These are phyloP conservation scores for Fragosphaeria purpurea DNA, from an alignment of 2,329 filamentous ascomycete species.

Conservation along the genomic window DNA sequence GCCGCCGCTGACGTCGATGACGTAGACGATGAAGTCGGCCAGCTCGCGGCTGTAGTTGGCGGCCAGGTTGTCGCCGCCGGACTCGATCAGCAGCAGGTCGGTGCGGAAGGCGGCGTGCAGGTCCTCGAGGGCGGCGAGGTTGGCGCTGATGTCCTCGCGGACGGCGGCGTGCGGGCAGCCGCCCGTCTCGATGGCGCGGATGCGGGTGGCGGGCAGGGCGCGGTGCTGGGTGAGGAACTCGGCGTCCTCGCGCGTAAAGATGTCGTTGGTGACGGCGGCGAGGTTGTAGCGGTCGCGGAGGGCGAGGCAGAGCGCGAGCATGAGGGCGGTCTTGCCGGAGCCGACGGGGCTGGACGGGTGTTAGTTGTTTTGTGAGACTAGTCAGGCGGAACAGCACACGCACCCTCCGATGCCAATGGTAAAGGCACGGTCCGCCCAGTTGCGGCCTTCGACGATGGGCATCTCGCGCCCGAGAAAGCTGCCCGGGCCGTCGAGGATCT, in stretches of 20 bases:
- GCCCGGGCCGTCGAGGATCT: constrained; percentile 88
- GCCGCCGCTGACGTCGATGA: constrained; percentile 92
- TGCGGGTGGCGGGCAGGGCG: constrained; percentile 72
- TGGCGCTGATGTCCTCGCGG: constrained; percentile 90
- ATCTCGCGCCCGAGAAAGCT: constrained; percentile 85
- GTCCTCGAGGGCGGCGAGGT: constrained; percentile 84
- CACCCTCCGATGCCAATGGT: constrained; percentile 98
- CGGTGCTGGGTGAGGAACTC: constrained; percentile 87
- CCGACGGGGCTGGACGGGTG: constrained; percentile 64
- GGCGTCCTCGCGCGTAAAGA: constrained; percentile 96
- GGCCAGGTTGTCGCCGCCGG: constrained; percentile 89
- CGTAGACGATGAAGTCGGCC: constrained; percentile 96
- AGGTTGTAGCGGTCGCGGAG: constrained; percentile 75
- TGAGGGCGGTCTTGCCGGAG: constrained; percentile 92
- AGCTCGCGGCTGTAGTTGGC: constrained; percentile 94
- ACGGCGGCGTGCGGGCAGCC: constrained; percentile 96
- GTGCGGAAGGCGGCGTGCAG: constrained; percentile 73
- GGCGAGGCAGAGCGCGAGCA: constrained; percentile 83
- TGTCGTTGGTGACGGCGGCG: constrained; percentile 96
- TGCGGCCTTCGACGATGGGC: constrained; percentile 79
- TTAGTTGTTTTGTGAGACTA: too few species aligned
- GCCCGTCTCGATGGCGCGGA: constrained; percentile 93
- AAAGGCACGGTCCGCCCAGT: constrained; percentile 84
- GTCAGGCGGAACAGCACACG: not conserved
- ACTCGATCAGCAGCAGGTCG: constrained; percentile 87